Conservation (phyloP, 1,139 yeast species). For the Saccharomyces hybrid region DNA sequence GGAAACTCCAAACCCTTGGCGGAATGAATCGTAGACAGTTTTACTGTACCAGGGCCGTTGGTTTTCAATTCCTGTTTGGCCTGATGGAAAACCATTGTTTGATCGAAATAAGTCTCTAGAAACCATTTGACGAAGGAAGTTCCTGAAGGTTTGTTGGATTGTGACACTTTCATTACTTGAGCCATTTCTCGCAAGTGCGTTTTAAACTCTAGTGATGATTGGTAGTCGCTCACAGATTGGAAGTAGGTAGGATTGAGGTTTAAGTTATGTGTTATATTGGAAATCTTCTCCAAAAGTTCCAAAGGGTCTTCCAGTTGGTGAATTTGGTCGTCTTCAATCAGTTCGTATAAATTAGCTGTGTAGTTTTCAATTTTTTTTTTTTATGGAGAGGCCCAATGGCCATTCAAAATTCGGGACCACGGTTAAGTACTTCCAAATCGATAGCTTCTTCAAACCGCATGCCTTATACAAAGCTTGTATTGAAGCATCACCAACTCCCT, state of each 20-base stretch:
- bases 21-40: slow-evolving; percentile 58
- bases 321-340: slow-evolving; percentile 9
- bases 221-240: background rate
- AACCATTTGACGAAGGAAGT: slow-evolving; percentile 34
- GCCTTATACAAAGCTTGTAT: slow-evolving; percentile 19
- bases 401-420: slow-evolving; percentile 11
- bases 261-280: slow-evolving; percentile 12
- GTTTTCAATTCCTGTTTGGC: slow-evolving; percentile 7
- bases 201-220: slow-evolving; percentile 13
- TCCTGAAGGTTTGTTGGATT: slow-evolving; percentile 18
- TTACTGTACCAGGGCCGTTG: slow-evolving; percentile 33
- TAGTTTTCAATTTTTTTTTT: slow-evolving; percentile 14
- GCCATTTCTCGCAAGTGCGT: slow-evolving; percentile 28
- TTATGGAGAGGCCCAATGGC: slow-evolving; percentile 14
- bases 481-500: slow-evolving; percentile 22
- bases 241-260: slow-evolving; percentile 13
- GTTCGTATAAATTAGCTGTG: slow-evolving; percentile 7
- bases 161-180: slow-evolving; percentile 26
- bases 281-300: slow-evolving; percentile 11
- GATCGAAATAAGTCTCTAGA: slow-evolving; percentile 43
- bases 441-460: slow-evolving; percentile 9
- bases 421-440: slow-evolving; percentile 25
- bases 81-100: slow-evolving; percentile 30
- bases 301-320: slow-evolving; percentile 11
- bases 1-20: slow-evolving; percentile 71